Base-by-base conservation (phyloP, 371 early-diverging fungal species). In the Capillidium heterosporum region DNA sequence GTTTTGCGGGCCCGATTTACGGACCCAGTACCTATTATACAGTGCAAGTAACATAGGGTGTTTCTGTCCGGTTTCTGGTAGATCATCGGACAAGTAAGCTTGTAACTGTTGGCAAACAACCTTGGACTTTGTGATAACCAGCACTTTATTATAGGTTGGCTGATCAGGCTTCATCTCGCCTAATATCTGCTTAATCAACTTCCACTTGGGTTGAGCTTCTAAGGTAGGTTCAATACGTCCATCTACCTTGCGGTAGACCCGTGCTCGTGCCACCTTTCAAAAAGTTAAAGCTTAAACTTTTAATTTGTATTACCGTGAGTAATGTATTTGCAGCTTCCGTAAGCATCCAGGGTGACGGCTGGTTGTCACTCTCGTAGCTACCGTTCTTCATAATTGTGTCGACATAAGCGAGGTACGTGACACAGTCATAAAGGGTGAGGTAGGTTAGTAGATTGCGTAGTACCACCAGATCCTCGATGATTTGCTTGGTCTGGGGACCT, bases 171-270 rank as follows among this genome's bases (percentile, higher is more conserved):
- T 78, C 11, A 95, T 83, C 56, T 93, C 92, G 21, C 76, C 62
- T 48, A 95, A 61, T 0, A 89, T 71, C 8, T 75, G 73, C 0
- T 63, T 65, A 21, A 96, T 56, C 1, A 82, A 69, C n/a, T 64
- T 62, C 88, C 94, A 95, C 65, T 96, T 96, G 1, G 96, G 96
- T 26, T 81, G 81, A 47, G 86, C 90, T 61, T 95, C 96, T 27
- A 93, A 62, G 11, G 81, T 76, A 0, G 88, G 78, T 48, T 73
- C 68, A 41, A 84, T 72, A 21, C 71, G 67, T 0, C 75, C 60
- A 59, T 75, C 73, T 1, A 39, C 57, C 8, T 66, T 60, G 24
- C 27, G 31, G 23, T 2, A 60, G 29, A 55, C 5, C 28, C 47
- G 7, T 26, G 13, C 10, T 49, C n/a, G 7, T 17, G 17, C 1